Evolutionary conservation across 1,284 basidiomycete genomes (phyloP), one percentile per base, ranked within the genome.

Genomic region (Wolfiporia cocos): DNA sequence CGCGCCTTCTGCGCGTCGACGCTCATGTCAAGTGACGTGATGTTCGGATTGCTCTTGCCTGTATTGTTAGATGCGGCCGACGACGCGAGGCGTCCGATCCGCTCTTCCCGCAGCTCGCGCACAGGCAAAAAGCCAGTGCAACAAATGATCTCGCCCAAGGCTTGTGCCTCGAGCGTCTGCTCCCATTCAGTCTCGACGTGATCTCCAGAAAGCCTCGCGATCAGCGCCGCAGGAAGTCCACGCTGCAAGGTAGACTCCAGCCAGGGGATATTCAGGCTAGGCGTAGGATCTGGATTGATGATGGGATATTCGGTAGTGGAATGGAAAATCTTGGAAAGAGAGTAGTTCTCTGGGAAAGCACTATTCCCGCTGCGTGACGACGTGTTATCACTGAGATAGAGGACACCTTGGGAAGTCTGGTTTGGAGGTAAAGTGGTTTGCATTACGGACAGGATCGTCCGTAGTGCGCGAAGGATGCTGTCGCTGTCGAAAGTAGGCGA

Each of bases 401-500:
- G n/a, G 11, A 22, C 39, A 44, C n/a, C n/a, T n/a, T n/a, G n/a
- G n/a, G n/a, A n/a, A n/a, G n/a, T n/a, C n/a, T n/a, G n/a, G n/a
- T n/a, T n/a, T n/a, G n/a, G n/a, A n/a, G 67, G 29, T 1, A 42
- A 29, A 42, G 51, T 43, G 1, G 66, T 70, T 20, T 43, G n/a
- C 24, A 69, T 30, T 5, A 59, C 55, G 35, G 52, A 46, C 3
- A 62, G 48, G 18, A 68, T 41, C 4, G 58, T 44, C 4, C 52
- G 42, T 20, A 48, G 35, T 4, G 42, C 49, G 2, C 35, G 33
- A 10, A 42, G 7, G 33, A 45, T 41, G n/a, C 15, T 17, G 6
- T 30, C 22, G 3, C 17, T n/a, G 17, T 47, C 44, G 18, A 39
- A 36, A 5, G 19, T 29, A 14, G 42, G 36, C 4, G 35, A 26